Base-by-base conservation (phyloP, 1,284 basidiomycete species). In the Porodaedalea pini region DNA sequence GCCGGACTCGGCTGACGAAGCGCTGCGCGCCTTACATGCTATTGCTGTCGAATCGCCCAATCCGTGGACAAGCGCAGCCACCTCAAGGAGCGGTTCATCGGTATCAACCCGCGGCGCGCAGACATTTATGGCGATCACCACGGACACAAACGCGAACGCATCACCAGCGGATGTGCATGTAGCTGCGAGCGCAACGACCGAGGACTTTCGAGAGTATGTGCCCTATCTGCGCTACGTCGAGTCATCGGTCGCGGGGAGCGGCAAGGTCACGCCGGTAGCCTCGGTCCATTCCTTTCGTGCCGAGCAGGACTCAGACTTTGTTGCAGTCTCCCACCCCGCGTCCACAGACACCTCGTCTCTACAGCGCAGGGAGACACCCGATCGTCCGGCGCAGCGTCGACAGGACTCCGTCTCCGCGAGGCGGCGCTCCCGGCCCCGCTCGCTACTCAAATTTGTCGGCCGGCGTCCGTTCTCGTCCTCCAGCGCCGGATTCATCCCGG, bases 401-500 rank as follows among this genome's bases (percentile, higher is more conserved):
- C 41, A 32, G 15, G 47, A 55, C 29, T 43, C 57, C 21, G 39
- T 25, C 31, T 25, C 53, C 45, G 21, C 44, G 34, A 36, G 53
- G 19, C 29, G 47, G 10, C 57, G 36, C 25, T 58, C 57, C 15
- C 51, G 57, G 4, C 39, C 58, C 21, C 49, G 58, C 6, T 60
- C 58, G 5, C 25, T 60, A 21, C 58, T 60, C 54, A 60, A 60
- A 17, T 60, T 60, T 36, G 58, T 60, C 44, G 45, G 52, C 34
- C 52, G 54, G 47, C 58, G 58, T 45, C 58, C 58, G 31, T 60
- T 60, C 58, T 60, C 58, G 23, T 56, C 58, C 49, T 56, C 58
- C 31, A 43, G 58, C 29, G 29, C 58, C 13, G 58, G 58, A 13
- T 56, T 60, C 47, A 17, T 56, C 27, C 54, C 58, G 23, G 36